Base-by-base conservation (phyloP, 2,329 filamentous ascomycete genomes). In the Exophiala xenobiotica region DNA sequence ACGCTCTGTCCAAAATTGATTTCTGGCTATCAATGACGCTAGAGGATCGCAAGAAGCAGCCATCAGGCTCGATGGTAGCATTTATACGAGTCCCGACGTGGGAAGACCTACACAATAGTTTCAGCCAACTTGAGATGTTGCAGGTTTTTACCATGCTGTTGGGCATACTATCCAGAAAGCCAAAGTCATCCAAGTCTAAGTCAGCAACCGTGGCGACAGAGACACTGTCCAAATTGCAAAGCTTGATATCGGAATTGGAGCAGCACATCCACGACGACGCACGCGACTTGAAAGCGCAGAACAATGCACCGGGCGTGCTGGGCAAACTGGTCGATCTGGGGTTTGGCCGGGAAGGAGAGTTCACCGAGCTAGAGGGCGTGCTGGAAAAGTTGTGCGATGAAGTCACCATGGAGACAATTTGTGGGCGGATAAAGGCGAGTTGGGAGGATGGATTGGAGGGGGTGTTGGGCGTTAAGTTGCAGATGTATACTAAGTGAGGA, bases 361-460 rank as follows among this genome's bases (percentile, higher is more conserved):
- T 9, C 7, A 7, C 19, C 9, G 51, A 33, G 14, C 43, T 55
- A 38, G 53, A 48, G 29, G 27, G 24, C 6, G 63, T 67, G 44
- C 50, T 74, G 20, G 68, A 70, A 26, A 61, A 65, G 18, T 61
- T 67, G 23, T 56, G 72, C 29, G 70, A 71, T 46, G 63, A 64
- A 42, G 64, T 69, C 7, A 65, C 63, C 3, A 54, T 75, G 51
- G 73, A 75, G 58, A 49, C 73, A 16, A 70, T 73, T 59, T 72
- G 69, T 52, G 71, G 69, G n/a, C 63, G 65, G 24, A 60, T 75
- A 57, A 73, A 70, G 64, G 72, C 75, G 52, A 75, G 73, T 57
- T 75, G 73, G 73, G 71, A 74, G 41, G 72, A 74, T 47, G 71
- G 66, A 4, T 63, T 75, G 19, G 66, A 71, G 46, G 71, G 72